Base-by-base conservation (phyloP, 768 basidiomycete genomes). In the Leccinum arenicola region DNA sequence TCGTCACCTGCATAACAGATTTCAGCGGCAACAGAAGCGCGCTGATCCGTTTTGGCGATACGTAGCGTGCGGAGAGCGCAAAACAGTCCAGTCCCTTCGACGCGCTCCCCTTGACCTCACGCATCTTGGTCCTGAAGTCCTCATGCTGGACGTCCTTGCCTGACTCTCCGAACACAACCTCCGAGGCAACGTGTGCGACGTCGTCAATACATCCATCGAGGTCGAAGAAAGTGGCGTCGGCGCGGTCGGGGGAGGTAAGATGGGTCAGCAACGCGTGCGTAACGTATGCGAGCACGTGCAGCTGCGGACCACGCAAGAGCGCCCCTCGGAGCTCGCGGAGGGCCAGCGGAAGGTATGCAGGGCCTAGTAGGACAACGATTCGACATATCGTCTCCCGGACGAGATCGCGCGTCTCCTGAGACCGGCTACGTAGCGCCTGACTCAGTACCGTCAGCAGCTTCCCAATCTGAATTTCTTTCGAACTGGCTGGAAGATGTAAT, bases 91-190 rank as follows among this genome's bases (percentile, higher is more conserved):
- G 76, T 2, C 89, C 93, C 68, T 86, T 86, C n/a, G 91, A 84
- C 3, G 87, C 82, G 25, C 93, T 93, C 10, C 85, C 82, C 33
- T 86, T 82, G 29, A 95, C 96, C 76, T 99, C 96, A 21, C 90
- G 83, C 85, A 94, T 91, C 73, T 91, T 95, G 17, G 94, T 95
- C 76, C 88, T 93, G 84, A 96, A 98, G 25, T 88, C 95, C 65
- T 95, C 93, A 3, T 88, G 80, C 58, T 87, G 84, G 0, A 91
- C 87, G 66, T 98, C 93, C 72, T 91, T 91, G 14, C 90, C 91
- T 1, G 95, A 95, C 70, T 95, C 87, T 27, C 96, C 96, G 64
- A 98, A 98, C 54, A 98, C 83, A 54, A 98, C 96, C 68, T 93
- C 94, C 0, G 87, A 86, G 15, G 90, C 87, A 56, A 98, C 76